Conservation (phyloP, 805 yeast genomes). For the Nakazawaea pomicola region DNA sequence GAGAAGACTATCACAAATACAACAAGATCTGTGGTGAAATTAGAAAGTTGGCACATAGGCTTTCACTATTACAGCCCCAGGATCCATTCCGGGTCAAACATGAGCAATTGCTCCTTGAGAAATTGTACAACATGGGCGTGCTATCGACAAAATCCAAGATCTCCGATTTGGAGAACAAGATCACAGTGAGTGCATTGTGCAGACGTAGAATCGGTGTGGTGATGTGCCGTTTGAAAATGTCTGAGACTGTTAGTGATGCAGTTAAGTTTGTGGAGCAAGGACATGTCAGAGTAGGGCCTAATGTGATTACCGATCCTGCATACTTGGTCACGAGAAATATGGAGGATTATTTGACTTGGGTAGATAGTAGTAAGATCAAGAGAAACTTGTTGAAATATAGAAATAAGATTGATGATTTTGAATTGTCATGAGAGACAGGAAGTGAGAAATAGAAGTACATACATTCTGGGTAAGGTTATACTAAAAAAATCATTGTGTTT, state of each 20-base stretch:
- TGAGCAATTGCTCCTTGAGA: conserved; percentile 83
- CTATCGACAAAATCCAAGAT: conserved; percentile 85
- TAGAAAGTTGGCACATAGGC: conserved; percentile 78
- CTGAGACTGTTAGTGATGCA: conserved; percentile 83
- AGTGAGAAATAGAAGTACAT: not conserved
- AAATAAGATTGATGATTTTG: conserved; percentile 63
- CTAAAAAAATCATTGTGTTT: too few relatives aligned
- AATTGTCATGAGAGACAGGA: conserved; percentile 28
- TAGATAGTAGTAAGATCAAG: conserved; percentile 91
- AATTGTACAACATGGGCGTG: conserved; percentile 84
- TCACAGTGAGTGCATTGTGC: conserved; percentile 89
- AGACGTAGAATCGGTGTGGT: conserved; percentile 91
- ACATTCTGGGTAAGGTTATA: not conserved
- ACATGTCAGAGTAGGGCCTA: conserved; percentile 95
- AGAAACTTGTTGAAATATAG: conserved; percentile 82
- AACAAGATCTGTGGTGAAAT: conserved; percentile 91
- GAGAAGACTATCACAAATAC: conserved; percentile 94
- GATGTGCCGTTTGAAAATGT: conserved; percentile 92
- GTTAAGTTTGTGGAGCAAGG: conserved; percentile 94
- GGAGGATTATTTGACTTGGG: conserved; percentile 98
- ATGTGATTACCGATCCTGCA: conserved; percentile 93
- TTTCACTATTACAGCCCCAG: conserved; percentile 78
- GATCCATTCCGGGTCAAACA: conserved; percentile 87
- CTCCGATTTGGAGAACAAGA: conserved; percentile 85
- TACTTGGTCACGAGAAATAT: conserved; percentile 85